Percentiles rank a stretch among this genome's conserved stretches.
phyloP scores from a whole-genome alignment of 2,329 filamentous ascomycete species.

The Colletotrichum magnum region DNA sequence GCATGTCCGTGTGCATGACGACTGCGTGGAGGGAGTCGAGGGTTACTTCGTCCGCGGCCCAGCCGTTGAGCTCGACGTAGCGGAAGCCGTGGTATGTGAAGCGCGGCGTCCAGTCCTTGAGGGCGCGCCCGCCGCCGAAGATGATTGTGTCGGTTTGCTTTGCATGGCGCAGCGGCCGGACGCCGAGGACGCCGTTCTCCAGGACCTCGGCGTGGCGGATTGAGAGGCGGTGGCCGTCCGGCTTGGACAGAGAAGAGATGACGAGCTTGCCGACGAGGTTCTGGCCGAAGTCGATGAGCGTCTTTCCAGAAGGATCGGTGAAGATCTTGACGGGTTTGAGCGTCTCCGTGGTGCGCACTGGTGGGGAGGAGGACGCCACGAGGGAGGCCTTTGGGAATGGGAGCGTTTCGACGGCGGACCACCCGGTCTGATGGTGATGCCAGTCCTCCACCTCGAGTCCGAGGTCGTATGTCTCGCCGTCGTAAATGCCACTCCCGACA shows the following conservation, averaged over 20 bases:
- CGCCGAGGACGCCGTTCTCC: slow-evolving; percentile 60
- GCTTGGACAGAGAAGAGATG: slow-evolving; percentile 50
- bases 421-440: slow-evolving; percentile 46
- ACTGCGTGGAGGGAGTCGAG: slow-evolving; percentile 45
- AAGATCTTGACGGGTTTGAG: slow-evolving; percentile 49
- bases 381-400: slow-evolving; percentile 51
- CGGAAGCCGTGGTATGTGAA: slow-evolving; percentile 70
- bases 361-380: slow-evolving; percentile 57
- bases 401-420: slow-evolving; percentile 48
- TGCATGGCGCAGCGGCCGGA: slow-evolving; percentile 58
- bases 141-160: slow-evolving; percentile 57
- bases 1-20: slow-evolving; percentile 66
- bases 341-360: slow-evolving; percentile 55
- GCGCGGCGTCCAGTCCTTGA: slow-evolving; percentile 55
- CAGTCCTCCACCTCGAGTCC: slow-evolving; percentile 44
- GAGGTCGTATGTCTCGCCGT: slow-evolving; percentile 67
- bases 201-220: slow-evolving; percentile 70
- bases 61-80: slow-evolving; percentile 63
- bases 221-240: slow-evolving; percentile 56
- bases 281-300: slow-evolving; percentile 69
- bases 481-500: slow-evolving; percentile 61
- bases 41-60: slow-evolving; percentile 47
- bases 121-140: slow-evolving; percentile 40
- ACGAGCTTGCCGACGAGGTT: slow-evolving; percentile 68
- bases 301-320: slow-evolving; percentile 56